Percentiles rank a stretch among this genome's conserved stretches.
Evolutionary conservation across 2,329 filamentous ascomycete species (phyloP).

Genomic region (Dactylella cylindrospora): DNA sequence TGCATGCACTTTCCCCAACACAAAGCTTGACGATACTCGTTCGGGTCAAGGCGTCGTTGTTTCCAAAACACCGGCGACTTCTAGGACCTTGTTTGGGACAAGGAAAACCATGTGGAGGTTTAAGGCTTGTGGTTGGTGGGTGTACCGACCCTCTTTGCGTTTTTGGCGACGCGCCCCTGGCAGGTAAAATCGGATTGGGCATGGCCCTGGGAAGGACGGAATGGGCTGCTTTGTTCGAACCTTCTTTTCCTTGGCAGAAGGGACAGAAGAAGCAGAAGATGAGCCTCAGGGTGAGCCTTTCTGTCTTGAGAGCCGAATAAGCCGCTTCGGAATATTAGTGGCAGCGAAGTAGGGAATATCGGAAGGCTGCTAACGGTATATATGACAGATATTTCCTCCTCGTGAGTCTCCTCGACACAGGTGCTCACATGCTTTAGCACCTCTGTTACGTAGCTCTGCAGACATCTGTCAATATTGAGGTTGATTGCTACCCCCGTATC

Average conservation of each 20-base stretch:
- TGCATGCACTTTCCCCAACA: too few relatives aligned
- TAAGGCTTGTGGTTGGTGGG: slow-evolving; percentile 14
- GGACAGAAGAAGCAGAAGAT: slow-evolving; percentile 16
- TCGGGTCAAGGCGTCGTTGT: slow-evolving; percentile 3
- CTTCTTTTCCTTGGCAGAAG: slow-evolving; percentile 7
- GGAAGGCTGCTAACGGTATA: too few relatives aligned
- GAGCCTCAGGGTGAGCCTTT: slow-evolving; percentile 42
- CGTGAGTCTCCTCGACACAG: too few relatives aligned
- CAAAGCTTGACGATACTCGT: slow-evolving; percentile 7
- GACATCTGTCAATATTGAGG: too few relatives aligned
- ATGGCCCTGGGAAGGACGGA: too few relatives aligned
- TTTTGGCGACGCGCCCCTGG: slow-evolving; percentile 25
- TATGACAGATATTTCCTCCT: too few relatives aligned
- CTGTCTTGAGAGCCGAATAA: neutral
- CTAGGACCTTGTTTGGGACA: too few relatives aligned
- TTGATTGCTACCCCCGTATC: too few relatives aligned
- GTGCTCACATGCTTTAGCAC: too few relatives aligned
- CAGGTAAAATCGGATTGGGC: slow-evolving; percentile 5
- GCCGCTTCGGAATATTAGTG: too few relatives aligned
- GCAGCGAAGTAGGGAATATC: too few relatives aligned
- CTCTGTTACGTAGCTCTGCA: too few relatives aligned
- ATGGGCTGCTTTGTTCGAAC: slow-evolving; percentile 3
- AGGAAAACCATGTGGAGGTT: neutral
- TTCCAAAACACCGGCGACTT: slow-evolving; percentile 38
- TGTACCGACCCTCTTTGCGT: slow-evolving; percentile 19